Base-by-base conservation (phyloP, 73 alveolate genomes). In the Paramecium bursaria region DNA sequence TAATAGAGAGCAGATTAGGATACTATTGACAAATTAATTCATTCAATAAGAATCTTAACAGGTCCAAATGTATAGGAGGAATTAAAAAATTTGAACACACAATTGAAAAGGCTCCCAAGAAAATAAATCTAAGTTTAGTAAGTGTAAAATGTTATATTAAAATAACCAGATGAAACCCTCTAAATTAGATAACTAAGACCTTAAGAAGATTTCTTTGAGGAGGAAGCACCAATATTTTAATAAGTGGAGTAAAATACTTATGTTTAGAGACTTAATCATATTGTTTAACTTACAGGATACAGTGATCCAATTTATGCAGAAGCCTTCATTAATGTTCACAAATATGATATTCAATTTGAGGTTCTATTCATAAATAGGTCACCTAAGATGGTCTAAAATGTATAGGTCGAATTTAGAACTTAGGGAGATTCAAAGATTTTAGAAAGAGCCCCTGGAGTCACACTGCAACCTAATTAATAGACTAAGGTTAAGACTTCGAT, bases 221-320 rank as follows among this genome's bases (percentile, higher is more conserved):
- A 92, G 31, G 85, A 74, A 29, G 27, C 90, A 2, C 30, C 77
- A 10, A 46, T 57, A 60, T 75, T 48, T 35, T 50, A 26, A 14
- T 73, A 57, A 23, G 53, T 44, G n/a, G 94, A 91, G 22, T 92
- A 91, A 35, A 74, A 73, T 33, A 55, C 53, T 47, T 85, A 57
- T 74, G 75, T 74, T 9, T 61, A 74, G 19, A 85, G 74, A 33
- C 26, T 67, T 9, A 86, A 52, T 61, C 76, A 85, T 21, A 52
- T 91, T 54, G 88, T 75, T 57, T 30, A 50, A 80, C 86, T 96
- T 47, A 93, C 99, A 7, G 99, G 99, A 1, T 90, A 93, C 47
- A 92, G 96, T 50, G 99, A 96, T 88, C 97, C 97, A 0, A 88
- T 96, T 27, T 96, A 94, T 80, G 97, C 95, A 0, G 99, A 96